These are phyloP conservation scores for Talaromyces sp. DNA, from an alignment of 2,329 filamentous ascomycete species.

Conservation along the genomic window DNA sequence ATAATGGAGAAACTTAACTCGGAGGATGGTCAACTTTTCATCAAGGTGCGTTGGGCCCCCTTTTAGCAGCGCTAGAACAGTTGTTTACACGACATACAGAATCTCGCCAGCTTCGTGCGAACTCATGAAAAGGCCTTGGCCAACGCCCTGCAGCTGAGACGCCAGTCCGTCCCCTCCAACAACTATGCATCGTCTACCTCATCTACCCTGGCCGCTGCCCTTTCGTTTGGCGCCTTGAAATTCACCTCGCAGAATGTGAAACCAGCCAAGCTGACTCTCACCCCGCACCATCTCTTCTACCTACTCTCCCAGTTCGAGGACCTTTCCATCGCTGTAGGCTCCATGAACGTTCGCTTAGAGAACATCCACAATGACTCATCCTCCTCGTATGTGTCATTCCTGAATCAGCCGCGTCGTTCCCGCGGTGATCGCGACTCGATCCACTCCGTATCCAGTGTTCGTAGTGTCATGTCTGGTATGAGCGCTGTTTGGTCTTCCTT, in stretches of 20 bases:
- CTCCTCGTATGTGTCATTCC: conserved; percentile 89
- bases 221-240: conserved; percentile 78
- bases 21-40: conserved; percentile 48
- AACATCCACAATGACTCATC: conserved; percentile 85
- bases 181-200: conserved; percentile 64
- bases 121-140: conserved; percentile 96
- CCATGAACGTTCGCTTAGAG: conserved; percentile 93
- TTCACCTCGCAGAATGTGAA: conserved; percentile 83
- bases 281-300: conserved; percentile 95
- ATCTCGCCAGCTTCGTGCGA: conserved; percentile 91
- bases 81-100: conserved; percentile 52
- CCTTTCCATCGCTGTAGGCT: conserved; percentile 80
- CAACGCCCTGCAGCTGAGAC: conserved; percentile 84
- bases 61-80: background rate
- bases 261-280: conserved; percentile 85
- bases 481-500: conserved; percentile 87
- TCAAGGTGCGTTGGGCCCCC: conserved; percentile 35
- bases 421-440: conserved; percentile 83
- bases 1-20: conserved; percentile 47
- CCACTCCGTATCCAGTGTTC: conserved; percentile 91
- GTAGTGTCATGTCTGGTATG: conserved; percentile 97
- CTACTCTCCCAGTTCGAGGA: conserved; percentile 93
- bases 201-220: conserved; percentile 69
- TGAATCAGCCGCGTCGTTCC: conserved; percentile 74
- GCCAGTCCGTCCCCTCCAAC: conserved; percentile 57